Conservation (phyloP, 179 eudicot genomes). For the Beta lomatogona region DNA sequence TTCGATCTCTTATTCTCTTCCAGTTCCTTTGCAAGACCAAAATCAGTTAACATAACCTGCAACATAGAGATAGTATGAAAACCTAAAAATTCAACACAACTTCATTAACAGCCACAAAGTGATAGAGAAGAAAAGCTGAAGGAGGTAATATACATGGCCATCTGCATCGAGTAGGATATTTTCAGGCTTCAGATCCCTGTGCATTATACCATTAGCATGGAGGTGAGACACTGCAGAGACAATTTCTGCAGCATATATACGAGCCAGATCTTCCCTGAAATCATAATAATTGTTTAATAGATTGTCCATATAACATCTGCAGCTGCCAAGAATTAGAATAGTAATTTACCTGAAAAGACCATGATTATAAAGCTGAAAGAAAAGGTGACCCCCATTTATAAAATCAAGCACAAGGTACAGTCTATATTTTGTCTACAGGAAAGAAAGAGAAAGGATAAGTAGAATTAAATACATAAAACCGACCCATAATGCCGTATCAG, state of each 20-base stretch:
- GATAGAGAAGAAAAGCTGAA: slow-evolving; percentile 13
- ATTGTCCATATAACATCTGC: background rate
- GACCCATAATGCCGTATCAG: slow-evolving; percentile 11
- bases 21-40: slow-evolving; percentile 85
- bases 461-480: slow-evolving; percentile 2
- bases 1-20: slow-evolving; percentile 78
- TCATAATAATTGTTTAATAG: slow-evolving; percentile 13
- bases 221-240: slow-evolving; percentile 88
- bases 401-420: slow-evolving; percentile 88
- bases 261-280: slow-evolving; percentile 87
- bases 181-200: slow-evolving; percentile 88
- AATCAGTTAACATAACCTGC: slow-evolving; percentile 84
- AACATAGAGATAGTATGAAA: slow-evolving; percentile 17
- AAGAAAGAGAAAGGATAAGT: slow-evolving; percentile 22
- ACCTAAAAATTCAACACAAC: background rate
- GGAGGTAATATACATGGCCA: slow-evolving; percentile 69
- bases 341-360: slow-evolving; percentile 77
- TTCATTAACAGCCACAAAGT: background rate
- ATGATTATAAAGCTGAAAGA: slow-evolving; percentile 83
- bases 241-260: slow-evolving; percentile 78
- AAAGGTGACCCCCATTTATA: slow-evolving; percentile 90
- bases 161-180: slow-evolving; percentile 86
- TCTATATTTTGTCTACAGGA: slow-evolving; percentile 79
- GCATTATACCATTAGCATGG: slow-evolving; percentile 83
- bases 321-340: background rate